Evolutionary conservation across 495 filamentous ascomycete genomes (phyloP), one percentile per base, ranked within the genome.

Genomic region (Xanthoparmelia taractica): DNA sequence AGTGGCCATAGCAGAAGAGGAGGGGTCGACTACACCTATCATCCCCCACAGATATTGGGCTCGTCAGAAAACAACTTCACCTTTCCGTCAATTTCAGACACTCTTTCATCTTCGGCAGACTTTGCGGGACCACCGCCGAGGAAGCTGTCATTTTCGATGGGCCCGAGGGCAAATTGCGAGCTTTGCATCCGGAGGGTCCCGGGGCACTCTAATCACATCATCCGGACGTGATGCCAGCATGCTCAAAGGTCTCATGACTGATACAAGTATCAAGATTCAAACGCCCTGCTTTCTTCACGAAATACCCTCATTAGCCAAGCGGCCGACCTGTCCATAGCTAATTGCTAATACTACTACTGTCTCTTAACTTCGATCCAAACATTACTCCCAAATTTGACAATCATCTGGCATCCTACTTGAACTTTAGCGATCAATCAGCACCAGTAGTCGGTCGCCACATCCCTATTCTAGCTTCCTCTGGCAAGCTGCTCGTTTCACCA

Each of bases 181-280:
- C 93, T 93, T 75, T 96, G 91, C 72, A 81, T 80, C 58, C 78
- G 78, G 67, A 87, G 84, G 72, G 86, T 93, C 36, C 91, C 90
- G 0, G 91, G 91, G 0, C 91, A 96, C 73, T 93, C 92, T 68
- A 92, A 87, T 68, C 91, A 96, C 73, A 91, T 93, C 55, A 82
- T 90, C 43, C 69, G 71, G 48, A 41, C 60, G 47, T 70, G 61
- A 68, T 7, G 31, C 33, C 59, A 56, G 54, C 33, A 48, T 52
- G 27, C 27, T 13, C 13, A 17, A 58, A 23, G 40, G 34, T 25
- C 34, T 60, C 58, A 33, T 54, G 50, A 54, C 29, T 34, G 29
- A 18, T 36, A 65, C 33, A 27, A 55, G 8, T 0, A 1, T 47
- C 17, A 34, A 37, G 10, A 58, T 38, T 27, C 52, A 41, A 17